Percentiles rank a stretch among this genome's conserved stretches.
Conservation (phyloP, 805 yeast species). For the Metschnikowia matae region DNA sequence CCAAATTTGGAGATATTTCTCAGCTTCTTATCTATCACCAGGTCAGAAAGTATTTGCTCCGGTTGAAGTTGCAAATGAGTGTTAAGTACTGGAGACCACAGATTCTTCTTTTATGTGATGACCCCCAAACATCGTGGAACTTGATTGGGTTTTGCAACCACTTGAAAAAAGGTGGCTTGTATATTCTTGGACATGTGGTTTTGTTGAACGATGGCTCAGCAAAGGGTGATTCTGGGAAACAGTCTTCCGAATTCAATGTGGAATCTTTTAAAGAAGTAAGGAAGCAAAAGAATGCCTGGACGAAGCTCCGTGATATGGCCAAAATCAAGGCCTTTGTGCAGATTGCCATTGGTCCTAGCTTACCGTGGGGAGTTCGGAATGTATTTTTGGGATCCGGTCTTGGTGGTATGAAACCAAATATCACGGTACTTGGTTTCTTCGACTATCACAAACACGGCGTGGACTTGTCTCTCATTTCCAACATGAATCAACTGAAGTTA, state of each 20-base stretch:
- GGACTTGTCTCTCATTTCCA: slow-evolving; percentile 21
- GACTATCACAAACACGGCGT: slow-evolving; percentile 51
- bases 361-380: slow-evolving; percentile 94
- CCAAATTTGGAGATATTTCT: slow-evolving; percentile 97
- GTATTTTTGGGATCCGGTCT: slow-evolving; percentile 89
- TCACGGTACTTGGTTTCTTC: slow-evolving; percentile 86
- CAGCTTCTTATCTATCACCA: slow-evolving; percentile 94
- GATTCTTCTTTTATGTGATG: slow-evolving; percentile 79
- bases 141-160: slow-evolving; percentile 90
- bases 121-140: slow-evolving; percentile 90
- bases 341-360: slow-evolving; percentile 77
- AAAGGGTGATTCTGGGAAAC: slow-evolving; percentile 3
- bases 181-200: slow-evolving; percentile 88
- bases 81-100: slow-evolving; percentile 99
- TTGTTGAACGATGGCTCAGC: slow-evolving; percentile 44
- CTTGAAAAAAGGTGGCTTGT: slow-evolving; percentile 91
- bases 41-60: slow-evolving; percentile 81
- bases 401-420: slow-evolving; percentile 98
- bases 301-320: slow-evolving; percentile 69
- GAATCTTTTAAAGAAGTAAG: slow-evolving; percentile 61
- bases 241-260: slow-evolving; percentile 27
- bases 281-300: slow-evolving; percentile 78
- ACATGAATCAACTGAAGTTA: slow-evolving; percentile 20
- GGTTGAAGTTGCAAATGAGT: slow-evolving; percentile 79
- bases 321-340: slow-evolving; percentile 92